phyloP scores from a whole-genome alignment of 2,329 filamentous ascomycete species.

The Stylonectria norvegica region DNA sequence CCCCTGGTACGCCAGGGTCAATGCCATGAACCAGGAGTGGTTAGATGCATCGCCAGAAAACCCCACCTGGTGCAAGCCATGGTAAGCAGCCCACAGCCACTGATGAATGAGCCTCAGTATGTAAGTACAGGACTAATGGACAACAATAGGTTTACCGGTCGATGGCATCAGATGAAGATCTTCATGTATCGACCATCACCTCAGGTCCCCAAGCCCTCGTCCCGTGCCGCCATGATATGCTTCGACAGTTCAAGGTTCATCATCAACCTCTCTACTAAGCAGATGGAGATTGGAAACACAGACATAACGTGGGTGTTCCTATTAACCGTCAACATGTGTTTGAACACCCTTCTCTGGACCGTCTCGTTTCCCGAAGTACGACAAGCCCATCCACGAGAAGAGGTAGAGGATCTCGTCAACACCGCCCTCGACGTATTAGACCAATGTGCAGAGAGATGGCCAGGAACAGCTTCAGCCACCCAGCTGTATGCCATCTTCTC shows the following conservation, averaged over 20 bases:
- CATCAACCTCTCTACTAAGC: slow-evolving; percentile 74
- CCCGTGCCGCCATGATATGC: slow-evolving; percentile 74
- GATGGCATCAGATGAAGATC: slow-evolving; percentile 84
- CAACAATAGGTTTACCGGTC: slow-evolving; percentile 58
- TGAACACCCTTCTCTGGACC: slow-evolving; percentile 90
- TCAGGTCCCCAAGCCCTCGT: slow-evolving; percentile 81
- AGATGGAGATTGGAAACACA: slow-evolving; percentile 66
- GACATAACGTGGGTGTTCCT: slow-evolving; percentile 95
- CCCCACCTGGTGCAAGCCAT: slow-evolving; percentile 69
- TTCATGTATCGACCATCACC: slow-evolving; percentile 88
- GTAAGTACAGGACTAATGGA: too few relatives aligned
- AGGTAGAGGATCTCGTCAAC: slow-evolving; percentile 72
- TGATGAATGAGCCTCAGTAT: too few relatives aligned
- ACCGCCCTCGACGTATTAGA: slow-evolving; percentile 75
- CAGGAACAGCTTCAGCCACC: slow-evolving; percentile 78
- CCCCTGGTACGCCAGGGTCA: slow-evolving; percentile 82
- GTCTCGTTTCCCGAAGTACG: slow-evolving; percentile 85
- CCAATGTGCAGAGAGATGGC: slow-evolving; percentile 83
- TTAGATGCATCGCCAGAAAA: slow-evolving; percentile 70
- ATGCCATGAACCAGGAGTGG: slow-evolving; percentile 76
- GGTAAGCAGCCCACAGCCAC: slow-evolving; percentile 60
- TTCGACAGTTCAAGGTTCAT: slow-evolving; percentile 81
- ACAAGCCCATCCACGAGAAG: slow-evolving; percentile 64
- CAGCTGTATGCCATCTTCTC: slow-evolving; percentile 85
- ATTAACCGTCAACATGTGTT: slow-evolving; percentile 81